Evolutionary conservation across 306 rosid species (phyloP), one percentile per base, ranked within the genome.

Genomic region (Pterocarpus macrocarpus): DNA sequence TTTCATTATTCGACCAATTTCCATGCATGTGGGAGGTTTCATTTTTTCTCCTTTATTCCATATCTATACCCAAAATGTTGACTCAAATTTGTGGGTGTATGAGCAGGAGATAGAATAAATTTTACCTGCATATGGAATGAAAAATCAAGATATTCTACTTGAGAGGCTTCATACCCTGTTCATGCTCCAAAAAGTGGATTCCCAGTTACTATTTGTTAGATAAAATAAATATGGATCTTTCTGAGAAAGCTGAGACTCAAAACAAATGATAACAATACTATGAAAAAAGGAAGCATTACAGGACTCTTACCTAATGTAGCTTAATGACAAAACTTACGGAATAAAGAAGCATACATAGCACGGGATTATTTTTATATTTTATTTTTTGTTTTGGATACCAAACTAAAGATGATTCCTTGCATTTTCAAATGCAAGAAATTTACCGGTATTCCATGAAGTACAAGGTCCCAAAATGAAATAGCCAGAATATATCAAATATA

Each of bases 161-260:
- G 59, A 89, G 91, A 75, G 93, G 88, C 87, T 89, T 87, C 93
- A 87, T 81, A 75, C 91, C 93, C 91, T 89, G 87, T 57, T 81
- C 45, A 76, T 14, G 69, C 10, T 58, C 79, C 50, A 38, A 8
- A 69, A 85, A 59, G 77, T 30, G 67, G 79, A 80, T 72, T 77
- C 9, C 16, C 7, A 64, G 49, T 80, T 76, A 73, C 43, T 49
- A n/a, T 64, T 63, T 5, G 82, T 64, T 69, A 58, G 75, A 74
- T 75, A 63, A 63, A 73, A 69, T 6, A 79, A 52, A 79, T 28
- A 35, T 62, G 71, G 30, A 71, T 76, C 75, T 76, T 77, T 86
- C 63, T 13, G 15, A 35, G 62, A 76, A 86, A 82, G 85, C 44
- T 41, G 64, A 71, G 71, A 47, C 53, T 11, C 53, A 47, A 11